Evolutionary conservation across 2,329 filamentous ascomycete species (phyloP).

Genomic region (Diaporthe eres): DNA sequence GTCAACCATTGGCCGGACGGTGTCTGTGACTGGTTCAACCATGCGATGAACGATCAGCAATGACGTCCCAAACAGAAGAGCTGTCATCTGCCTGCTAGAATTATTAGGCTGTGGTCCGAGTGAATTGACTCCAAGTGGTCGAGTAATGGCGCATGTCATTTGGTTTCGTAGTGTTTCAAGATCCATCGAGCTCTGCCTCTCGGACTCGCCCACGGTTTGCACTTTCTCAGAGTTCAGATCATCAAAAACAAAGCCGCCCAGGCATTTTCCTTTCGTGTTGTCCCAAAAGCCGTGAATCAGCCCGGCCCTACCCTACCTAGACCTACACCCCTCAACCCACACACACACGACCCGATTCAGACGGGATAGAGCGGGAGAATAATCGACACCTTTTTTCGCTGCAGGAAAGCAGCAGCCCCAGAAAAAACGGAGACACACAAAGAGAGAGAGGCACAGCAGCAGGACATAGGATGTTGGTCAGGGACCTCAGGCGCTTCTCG

Average conservation of each 20-base stretch:
- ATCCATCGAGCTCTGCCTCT: background rate
- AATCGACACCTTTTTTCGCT: background rate
- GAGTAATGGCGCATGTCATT: conserved; percentile 15
- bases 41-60: conserved; percentile 16
- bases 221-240: conserved; percentile 1
- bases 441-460: background rate
- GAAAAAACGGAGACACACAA: background rate
- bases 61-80: conserved; percentile 5
- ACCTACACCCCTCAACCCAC: background rate
- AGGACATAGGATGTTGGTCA: background rate
- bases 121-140: background rate
- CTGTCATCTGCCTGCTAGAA: background rate
- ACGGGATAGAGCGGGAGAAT: background rate
- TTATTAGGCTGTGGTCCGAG: background rate
- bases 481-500: conserved; percentile 27
- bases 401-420: background rate
- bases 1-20: conserved; percentile 4
- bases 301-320: background rate
- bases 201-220: background rate
- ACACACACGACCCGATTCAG: background rate
- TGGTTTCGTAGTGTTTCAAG: conserved; percentile 31
- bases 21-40: background rate
- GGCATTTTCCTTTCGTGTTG: background rate
- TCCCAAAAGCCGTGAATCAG: background rate
- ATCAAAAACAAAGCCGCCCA: conserved; percentile 8